Evolutionary conservation across 1,284 basidiomycete species (phyloP).

Genomic region (Nidula niveotomentosa): DNA sequence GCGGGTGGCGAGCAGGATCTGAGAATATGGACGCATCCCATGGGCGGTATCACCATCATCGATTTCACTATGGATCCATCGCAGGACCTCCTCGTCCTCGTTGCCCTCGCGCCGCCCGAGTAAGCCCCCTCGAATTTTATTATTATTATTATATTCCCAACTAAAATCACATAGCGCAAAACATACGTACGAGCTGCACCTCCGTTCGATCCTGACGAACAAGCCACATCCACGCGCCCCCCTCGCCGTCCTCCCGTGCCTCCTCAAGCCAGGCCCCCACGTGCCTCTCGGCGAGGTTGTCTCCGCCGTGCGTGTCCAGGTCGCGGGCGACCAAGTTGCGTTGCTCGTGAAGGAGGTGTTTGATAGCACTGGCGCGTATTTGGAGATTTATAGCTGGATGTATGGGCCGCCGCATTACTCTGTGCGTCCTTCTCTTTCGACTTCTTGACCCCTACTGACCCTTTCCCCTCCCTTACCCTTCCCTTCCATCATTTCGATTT

Average conservation of each 20-base stretch:
- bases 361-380: conserved; percentile 33
- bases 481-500: too few species aligned
- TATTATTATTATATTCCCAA: conserved; percentile 1
- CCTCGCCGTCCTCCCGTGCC: conserved; percentile 33
- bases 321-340: conserved; percentile 42
- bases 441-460: neutral
- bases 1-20: conserved; percentile 17
- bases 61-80: conserved; percentile 56
- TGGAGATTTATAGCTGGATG: conserved; percentile 49
- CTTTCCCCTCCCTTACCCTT: neutral
- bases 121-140: conserved; percentile 23
- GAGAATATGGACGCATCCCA: conserved; percentile 38
- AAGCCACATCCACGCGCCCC: conserved; percentile 43
- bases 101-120: conserved; percentile 39
- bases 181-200: conserved; percentile 43
- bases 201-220: conserved; percentile 48
- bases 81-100: conserved; percentile 49
- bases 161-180: conserved; percentile 26
- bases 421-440: conserved; percentile 22
- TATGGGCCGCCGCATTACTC: conserved; percentile 27
- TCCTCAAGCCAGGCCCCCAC: conserved; percentile 23
- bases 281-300: conserved; percentile 28
- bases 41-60: conserved; percentile 36
- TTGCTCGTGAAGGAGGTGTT: conserved; percentile 45
- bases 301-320: conserved; percentile 44